These are phyloP conservation scores for Ramalina peruviana DNA, from an alignment of 495 filamentous ascomycete genomes.

Conservation along the genomic window DNA sequence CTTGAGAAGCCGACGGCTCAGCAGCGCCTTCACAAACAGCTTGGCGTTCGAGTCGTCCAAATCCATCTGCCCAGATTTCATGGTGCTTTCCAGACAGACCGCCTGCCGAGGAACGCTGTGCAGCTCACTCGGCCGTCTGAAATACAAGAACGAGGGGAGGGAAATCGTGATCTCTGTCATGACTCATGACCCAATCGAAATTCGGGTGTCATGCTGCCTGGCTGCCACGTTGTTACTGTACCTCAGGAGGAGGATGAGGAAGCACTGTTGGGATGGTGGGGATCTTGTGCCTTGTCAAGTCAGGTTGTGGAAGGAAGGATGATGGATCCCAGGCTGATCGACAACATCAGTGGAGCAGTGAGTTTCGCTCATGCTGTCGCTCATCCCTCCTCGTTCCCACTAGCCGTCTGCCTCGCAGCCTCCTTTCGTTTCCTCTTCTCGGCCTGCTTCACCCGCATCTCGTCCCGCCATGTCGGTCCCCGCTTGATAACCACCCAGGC, in stretches of 20 bases:
- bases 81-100: constrained; percentile 23
- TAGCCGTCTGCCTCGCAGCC: not conserved
- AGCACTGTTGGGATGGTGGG: no score
- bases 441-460: constrained; percentile 3
- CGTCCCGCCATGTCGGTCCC: constrained; percentile 19
- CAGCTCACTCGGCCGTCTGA: constrained; percentile 12
- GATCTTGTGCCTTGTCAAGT: no score
- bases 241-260: no score
- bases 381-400: not conserved
- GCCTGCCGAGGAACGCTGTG: constrained; percentile 17
- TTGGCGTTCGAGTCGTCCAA: constrained; percentile 20
- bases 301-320: no score
- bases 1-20: constrained; percentile 17
- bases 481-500: constrained; percentile 20
- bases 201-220: no score
- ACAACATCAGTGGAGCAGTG: no score
- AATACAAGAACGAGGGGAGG: not conserved
- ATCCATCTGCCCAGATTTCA: constrained; percentile 20
- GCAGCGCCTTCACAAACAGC: constrained; percentile 19
- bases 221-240: no score
- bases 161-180: not conserved
- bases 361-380: not conserved
- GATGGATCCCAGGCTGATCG: no score
- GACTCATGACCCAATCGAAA: not conserved
- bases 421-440: not conserved